These are phyloP conservation scores for Crassisporium funariophilum DNA, from an alignment of 768 basidiomycete genomes.

Conservation along the genomic window DNA sequence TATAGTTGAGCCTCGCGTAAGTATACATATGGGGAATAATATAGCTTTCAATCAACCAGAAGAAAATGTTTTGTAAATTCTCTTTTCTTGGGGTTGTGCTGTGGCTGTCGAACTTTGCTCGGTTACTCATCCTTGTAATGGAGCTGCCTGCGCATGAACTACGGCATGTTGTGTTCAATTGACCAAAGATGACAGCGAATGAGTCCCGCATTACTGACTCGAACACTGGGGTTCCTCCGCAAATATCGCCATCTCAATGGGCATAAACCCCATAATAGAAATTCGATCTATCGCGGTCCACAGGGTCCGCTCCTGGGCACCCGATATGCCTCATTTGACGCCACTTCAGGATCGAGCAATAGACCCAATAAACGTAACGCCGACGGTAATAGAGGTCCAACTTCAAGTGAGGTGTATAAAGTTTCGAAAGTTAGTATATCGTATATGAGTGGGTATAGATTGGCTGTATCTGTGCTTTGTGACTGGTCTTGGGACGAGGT, in stretches of 20 bases:
- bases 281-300: conserved; percentile 14
- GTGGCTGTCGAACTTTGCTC: too few relatives aligned
- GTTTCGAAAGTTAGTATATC: too few relatives aligned
- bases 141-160: too few relatives aligned
- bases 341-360: conserved; percentile 16
- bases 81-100: conserved; percentile 2
- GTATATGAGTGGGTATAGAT: background rate
- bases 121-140: too few relatives aligned
- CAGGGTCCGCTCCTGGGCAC: conserved; percentile 7
- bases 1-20: conserved; percentile 15
- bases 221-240: too few relatives aligned
- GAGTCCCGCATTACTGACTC: too few relatives aligned
- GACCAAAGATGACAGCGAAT: too few relatives aligned
- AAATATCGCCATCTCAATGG: conserved; percentile 17
- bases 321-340: conserved; percentile 15
- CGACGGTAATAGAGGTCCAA: too few relatives aligned
- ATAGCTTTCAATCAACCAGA: conserved; percentile 3
- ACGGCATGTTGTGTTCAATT: too few relatives aligned
- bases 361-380: too few relatives aligned
- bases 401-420: too few relatives aligned
- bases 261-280: conserved; percentile 14
- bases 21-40: conserved; percentile 16
- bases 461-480: conserved; percentile 4
- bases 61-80: conserved; percentile 15
- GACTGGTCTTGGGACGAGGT: conserved; percentile 16